phyloP scores from a whole-genome alignment of 176 grass and related monocot genomes.

The Dactylis glomerata region DNA sequence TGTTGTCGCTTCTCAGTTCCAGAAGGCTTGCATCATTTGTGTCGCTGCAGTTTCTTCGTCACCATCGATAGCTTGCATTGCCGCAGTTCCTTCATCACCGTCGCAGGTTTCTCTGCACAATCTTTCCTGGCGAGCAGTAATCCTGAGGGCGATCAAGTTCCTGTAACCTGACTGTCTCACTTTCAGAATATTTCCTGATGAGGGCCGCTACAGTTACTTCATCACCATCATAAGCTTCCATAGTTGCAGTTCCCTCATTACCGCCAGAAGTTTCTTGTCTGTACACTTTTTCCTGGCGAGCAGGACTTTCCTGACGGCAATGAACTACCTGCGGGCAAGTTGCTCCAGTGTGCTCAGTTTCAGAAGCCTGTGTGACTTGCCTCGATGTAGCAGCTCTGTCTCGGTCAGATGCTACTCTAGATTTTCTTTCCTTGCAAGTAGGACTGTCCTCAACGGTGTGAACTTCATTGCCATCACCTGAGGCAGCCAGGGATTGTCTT shows the following conservation, averaged over 20 bases:
- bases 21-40: background rate
- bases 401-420: background rate
- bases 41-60: background rate
- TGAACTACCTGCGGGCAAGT: background rate
- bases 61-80: background rate
- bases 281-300: background rate
- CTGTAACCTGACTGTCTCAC: no score
- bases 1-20: background rate
- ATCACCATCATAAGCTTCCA: background rate
- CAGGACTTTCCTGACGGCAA: background rate
- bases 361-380: background rate
- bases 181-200: no score
- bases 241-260: background rate
- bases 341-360: constrained; percentile 23
- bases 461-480: background rate
- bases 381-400: background rate
- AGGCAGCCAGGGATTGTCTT: background rate
- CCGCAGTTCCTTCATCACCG: background rate
- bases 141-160: no score
- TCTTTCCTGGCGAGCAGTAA: no score
- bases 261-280: background rate
- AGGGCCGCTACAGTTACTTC: no score
- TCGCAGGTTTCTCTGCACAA: no score
- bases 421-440: constrained; percentile 17
- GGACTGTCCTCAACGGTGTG: background rate